Evolutionary conservation across 2,329 filamentous ascomycete species (phyloP), one percentile per base, ranked within the genome.

Genomic region (Arthroderma uncinatum): DNA sequence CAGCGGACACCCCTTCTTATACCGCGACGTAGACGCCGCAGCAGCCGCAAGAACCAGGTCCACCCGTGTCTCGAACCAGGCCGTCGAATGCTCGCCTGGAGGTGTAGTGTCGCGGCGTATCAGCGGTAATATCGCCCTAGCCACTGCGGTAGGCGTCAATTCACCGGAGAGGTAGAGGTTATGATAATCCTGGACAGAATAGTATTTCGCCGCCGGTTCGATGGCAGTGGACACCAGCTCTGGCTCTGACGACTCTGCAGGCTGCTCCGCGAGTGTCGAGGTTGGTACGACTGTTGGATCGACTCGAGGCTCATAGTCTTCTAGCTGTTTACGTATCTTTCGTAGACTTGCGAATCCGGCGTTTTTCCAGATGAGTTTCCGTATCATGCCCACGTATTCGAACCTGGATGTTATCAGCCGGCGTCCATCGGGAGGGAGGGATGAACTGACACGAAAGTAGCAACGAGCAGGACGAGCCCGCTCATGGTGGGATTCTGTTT

Each of bases 101-200:
- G 79, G 74, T 9, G 70, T 68, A 8, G 74, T 69, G 62, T 83
- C 81, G 59, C 82, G 78, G 23, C 80, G 79, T 61, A 90, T 85
- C 40, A 92, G 73, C 0, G 84, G 83, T 1, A 95, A 76, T 10
- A 95, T 75, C 0, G 81, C 79, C 68, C 89, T 81, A 10, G 78
- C 80, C 1, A 95, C 86, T 60, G 85, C 81, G 0, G 81, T 76
- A 0, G 90, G 90, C 0, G 88, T 93, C 58, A 85, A 66, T 59
- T 78, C 74, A 54, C 87, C 86, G 4, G 81, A 81, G 61, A 78
- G 79, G 73, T 90, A 95, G 50, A 86, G 79, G 54, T 80, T 78
- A 67, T 89, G 84, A 68, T 90, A 95, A 71, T 95, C 89, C 9
- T 80, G 78, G 21, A 83, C 80, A 2, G 86, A 86, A 68, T 84